These are phyloP conservation scores for Trichoderma hamatum DNA, from an alignment of 2,329 filamentous ascomycete species.

Conservation along the genomic window DNA sequence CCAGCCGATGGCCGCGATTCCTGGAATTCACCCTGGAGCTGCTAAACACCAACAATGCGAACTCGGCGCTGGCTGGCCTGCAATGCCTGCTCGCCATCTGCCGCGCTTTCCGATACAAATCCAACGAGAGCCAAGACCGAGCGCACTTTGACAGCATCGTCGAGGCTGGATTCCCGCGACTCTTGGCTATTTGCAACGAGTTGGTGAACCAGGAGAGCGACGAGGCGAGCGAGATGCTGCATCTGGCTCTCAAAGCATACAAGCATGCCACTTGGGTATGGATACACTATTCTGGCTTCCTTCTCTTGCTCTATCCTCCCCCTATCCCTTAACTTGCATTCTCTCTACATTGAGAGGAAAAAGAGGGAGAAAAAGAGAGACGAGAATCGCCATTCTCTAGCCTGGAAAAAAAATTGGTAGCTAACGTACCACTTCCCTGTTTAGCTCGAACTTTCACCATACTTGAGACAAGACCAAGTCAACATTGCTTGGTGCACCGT, in stretches of 20 bases:
- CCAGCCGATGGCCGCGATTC: constrained; percentile 90
- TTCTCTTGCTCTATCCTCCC: not conserved
- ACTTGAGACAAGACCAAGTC: constrained; percentile 75
- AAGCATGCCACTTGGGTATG: constrained; percentile 94
- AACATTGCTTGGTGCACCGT: constrained; percentile 97
- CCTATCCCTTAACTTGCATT: not conserved
- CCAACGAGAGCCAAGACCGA: constrained; percentile 72
- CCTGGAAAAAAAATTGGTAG: not conserved
- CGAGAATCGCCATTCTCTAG: not conserved
- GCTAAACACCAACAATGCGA: constrained; percentile 81
- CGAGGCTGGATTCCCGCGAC: constrained; percentile 83
- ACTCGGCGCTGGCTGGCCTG: constrained; percentile 87
- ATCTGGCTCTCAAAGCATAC: constrained; percentile 92
- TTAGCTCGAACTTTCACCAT: constrained; percentile 82
- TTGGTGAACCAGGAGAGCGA: constrained; percentile 88
- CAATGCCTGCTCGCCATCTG: constrained; percentile 95
- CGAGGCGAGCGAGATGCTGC: constrained; percentile 95
- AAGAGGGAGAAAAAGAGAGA: not conserved
- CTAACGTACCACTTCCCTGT: constrained; percentile 36
- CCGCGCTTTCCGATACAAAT: constrained; percentile 92
- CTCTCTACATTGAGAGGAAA: not conserved
- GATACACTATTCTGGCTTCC: constrained; percentile 26
- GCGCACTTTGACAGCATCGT: constrained; percentile 94
- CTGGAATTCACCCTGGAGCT: constrained; percentile 90
- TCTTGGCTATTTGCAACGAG: constrained; percentile 84